Percentiles rank a stretch among this genome's conserved stretches.
phyloP scores from a whole-genome alignment of 2,329 filamentous ascomycete genomes.

The Fonsecaea monophora region DNA sequence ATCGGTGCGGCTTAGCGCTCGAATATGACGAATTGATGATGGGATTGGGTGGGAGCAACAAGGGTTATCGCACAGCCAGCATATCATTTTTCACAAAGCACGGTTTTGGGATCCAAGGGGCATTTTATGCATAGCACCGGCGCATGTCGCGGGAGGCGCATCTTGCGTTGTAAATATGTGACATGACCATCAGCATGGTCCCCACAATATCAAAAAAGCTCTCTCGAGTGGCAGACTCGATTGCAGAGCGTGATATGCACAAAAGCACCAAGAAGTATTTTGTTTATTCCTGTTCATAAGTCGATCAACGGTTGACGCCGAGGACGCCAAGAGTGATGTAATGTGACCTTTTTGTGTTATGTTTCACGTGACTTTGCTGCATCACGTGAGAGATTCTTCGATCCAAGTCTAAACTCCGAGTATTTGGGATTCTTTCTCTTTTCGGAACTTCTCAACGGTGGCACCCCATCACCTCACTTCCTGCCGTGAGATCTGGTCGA shows the following conservation, averaged over 20 bases:
- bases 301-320: too few species aligned
- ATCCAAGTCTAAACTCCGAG: neutral
- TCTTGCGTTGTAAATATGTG: slow-evolving; percentile 33
- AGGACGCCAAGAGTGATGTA: too few species aligned
- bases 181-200: slow-evolving; percentile 35
- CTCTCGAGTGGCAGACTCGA: slow-evolving; percentile 28
- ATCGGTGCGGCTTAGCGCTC: slow-evolving; percentile 14
- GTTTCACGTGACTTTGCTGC: neutral
- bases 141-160: slow-evolving; percentile 11
- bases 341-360: too few species aligned
- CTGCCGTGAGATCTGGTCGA: slow-evolving; percentile 23
- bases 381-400: neutral
- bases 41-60: slow-evolving; percentile 17
- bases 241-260: slow-evolving; percentile 21
- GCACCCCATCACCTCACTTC: slow-evolving; percentile 2
- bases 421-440: slow-evolving; percentile 5
- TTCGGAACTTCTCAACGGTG: slow-evolving; percentile 8
- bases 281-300: neutral
- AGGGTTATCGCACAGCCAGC: slow-evolving; percentile 15
- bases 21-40: slow-evolving; percentile 31
- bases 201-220: slow-evolving; percentile 19
- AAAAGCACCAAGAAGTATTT: slow-evolving; percentile 1
- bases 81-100: slow-evolving; percentile 11
- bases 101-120: slow-evolving; percentile 3
- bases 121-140: slow-evolving; percentile 31